Conservation (phyloP, 306 rosid genomes). For the Prunus fruticosa region DNA sequence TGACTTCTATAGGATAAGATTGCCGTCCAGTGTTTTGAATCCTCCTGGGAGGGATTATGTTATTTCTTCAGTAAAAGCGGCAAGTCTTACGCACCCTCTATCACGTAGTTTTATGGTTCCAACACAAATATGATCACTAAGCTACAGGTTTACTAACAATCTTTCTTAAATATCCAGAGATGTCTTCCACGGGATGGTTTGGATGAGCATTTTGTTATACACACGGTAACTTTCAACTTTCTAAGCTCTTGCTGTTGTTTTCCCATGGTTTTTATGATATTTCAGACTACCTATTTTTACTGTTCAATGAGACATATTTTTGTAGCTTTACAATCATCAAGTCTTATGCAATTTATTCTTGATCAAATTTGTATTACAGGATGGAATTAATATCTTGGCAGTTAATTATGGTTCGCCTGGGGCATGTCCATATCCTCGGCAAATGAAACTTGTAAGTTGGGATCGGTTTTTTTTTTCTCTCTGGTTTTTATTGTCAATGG, state of each 20-base stretch:
- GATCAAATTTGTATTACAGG: conserved; percentile 46
- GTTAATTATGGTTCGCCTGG: conserved; percentile 88
- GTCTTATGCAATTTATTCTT: conserved; percentile 12
- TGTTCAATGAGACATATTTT: not conserved
- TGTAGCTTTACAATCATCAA: conserved; percentile 9
- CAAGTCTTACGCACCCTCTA: conserved; percentile 29
- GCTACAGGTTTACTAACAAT: conserved; percentile 13
- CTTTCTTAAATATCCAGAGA: conserved; percentile 56
- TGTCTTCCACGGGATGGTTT: conserved; percentile 83
- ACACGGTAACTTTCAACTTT: conserved; percentile 52
- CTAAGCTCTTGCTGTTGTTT: not conserved
- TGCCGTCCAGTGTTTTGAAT: conserved; percentile 72
- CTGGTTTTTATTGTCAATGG: conserved; percentile 19
- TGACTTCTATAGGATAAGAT: conserved; percentile 79
- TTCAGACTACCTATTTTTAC: not conserved
- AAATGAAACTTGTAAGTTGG: conserved; percentile 63
- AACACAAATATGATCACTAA: conserved; percentile 1
- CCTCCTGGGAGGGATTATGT: conserved; percentile 69
- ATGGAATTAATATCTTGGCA: conserved; percentile 77
- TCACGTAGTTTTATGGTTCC: not conserved
- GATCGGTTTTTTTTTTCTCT: conserved; percentile 5
- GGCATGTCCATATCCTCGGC: conserved; percentile 82
- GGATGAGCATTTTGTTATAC: conserved; percentile 87
- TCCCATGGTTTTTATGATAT: not conserved
- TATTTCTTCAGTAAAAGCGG: conserved; percentile 85